phyloP scores from a whole-genome alignment of 2,329 filamentous ascomycete genomes.

The Fusarium subtropicale region DNA sequence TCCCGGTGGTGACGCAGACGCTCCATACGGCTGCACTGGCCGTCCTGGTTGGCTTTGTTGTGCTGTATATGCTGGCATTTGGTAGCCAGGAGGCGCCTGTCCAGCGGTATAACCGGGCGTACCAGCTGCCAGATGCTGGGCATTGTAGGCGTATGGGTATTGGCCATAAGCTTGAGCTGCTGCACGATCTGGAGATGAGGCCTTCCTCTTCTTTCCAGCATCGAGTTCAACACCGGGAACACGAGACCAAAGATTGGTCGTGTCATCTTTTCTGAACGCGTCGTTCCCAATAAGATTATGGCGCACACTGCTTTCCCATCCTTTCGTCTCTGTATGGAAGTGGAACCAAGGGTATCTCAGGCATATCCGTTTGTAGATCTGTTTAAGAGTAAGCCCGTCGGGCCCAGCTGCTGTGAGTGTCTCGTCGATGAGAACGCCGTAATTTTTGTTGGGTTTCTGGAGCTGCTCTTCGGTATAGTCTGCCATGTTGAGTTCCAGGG shows the following conservation, averaged over 20 bases:
- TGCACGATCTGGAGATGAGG: constrained; percentile 63
- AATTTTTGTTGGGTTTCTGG: constrained; percentile 72
- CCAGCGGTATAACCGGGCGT: constrained; percentile 50
- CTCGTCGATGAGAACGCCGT: constrained; percentile 70
- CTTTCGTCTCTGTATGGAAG: constrained; percentile 70
- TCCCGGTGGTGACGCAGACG: constrained; percentile 46
- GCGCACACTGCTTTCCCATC: constrained; percentile 74
- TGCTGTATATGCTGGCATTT: constrained; percentile 50
- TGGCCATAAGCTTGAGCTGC: constrained; percentile 54
- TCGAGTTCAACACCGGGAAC: constrained; percentile 69
- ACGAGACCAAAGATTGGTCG: constrained; percentile 67
- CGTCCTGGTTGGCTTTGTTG: constrained; percentile 48
- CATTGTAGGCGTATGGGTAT: constrained; percentile 52
- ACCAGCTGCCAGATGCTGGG: constrained; percentile 52
- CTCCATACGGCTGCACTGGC: constrained; percentile 49
- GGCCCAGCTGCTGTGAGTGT: constrained; percentile 65
- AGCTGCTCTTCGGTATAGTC: constrained; percentile 70
- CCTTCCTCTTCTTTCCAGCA: constrained; percentile 70
- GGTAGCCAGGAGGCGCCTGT: constrained; percentile 52
- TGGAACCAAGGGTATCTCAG: constrained; percentile 69
- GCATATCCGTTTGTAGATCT: constrained; percentile 72
- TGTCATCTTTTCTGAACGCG: constrained; percentile 69
- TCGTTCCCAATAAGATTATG: constrained; percentile 73
- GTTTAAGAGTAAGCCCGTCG: constrained; percentile 68
- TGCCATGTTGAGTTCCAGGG: constrained; percentile 64